Evolutionary conservation across 1,139 yeast species (phyloP), one percentile per base, ranked within the genome.

Genomic region (Yarrowia galli): DNA sequence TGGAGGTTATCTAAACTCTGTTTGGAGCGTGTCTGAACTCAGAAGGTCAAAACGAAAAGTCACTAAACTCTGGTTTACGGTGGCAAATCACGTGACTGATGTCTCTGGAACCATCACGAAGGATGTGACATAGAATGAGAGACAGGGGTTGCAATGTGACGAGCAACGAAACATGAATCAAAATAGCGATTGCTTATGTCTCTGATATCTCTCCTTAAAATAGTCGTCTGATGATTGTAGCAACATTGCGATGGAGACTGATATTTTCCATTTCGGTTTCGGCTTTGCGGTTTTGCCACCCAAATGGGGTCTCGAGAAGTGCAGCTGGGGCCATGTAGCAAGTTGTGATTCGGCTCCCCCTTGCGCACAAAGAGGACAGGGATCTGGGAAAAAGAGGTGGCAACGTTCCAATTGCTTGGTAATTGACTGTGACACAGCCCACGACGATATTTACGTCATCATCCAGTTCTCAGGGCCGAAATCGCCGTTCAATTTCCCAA

Each of bases 81-180:
- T 54, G 61, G 61, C 61, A 40, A 54, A 54, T 54, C 61, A 54
- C 61, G 61, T 54, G 61, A 54, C n/a, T n/a, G 60, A 22, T 40
- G 1, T 16, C 23, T 51, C 20, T 15, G 58, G 43, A 36, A 53
- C 28, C 20, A 15, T 22, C 20, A 22, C 28, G 43, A 53, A 51
- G 42, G 18, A 25, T 25, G 53, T n/a, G 22, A 49, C 25, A 20
- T n/a, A n/a, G 38, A 28, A 4, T 3, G 22, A 20, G 46, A 2
- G 12, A 16, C 22, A 12, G 43, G 12, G 22, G n/a, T 40, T 40
- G 45, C 12, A 10, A 18, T 7, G 15, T 18, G 22, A 5, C 7
- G 45, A 9, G 23, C 23, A 5, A 18, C 10, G 12, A 12, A 9
- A 2, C 9, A 18, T 28, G 16, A 20, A 22, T 9, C 13, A 16